Conservation (phyloP, 768 basidiomycete genomes). For the Boletus sp. region DNA sequence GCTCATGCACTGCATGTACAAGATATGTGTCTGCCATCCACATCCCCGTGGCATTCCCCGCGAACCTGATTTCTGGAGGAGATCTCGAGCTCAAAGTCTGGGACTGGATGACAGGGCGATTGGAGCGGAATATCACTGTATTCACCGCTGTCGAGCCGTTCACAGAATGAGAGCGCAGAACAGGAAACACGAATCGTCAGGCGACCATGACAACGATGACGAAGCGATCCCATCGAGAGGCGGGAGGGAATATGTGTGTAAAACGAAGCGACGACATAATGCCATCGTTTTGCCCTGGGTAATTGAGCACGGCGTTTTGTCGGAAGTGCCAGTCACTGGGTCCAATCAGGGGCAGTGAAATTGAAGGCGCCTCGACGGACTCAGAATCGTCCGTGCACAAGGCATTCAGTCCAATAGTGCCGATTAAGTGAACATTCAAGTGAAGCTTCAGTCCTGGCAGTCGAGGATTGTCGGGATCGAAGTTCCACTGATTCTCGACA, state of each 20-base stretch:
- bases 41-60: conserved; percentile 48
- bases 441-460: too few relatives aligned
- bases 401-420: too few relatives aligned
- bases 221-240: conserved; percentile 14
- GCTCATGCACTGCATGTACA: conserved; percentile 1
- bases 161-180: conserved; percentile 36
- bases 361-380: too few relatives aligned
- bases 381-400: too few relatives aligned
- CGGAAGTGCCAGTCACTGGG: too few relatives aligned
- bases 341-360: too few relatives aligned
- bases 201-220: conserved; percentile 27
- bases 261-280: conserved; percentile 24
- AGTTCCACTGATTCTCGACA: neutral
- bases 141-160: conserved; percentile 47
- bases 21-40: conserved; percentile 87
- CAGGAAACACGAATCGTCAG: conserved; percentile 30
- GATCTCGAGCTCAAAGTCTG: conserved; percentile 75
- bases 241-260: conserved; percentile 15
- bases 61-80: conserved; percentile 76
- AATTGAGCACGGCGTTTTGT: too few relatives aligned
- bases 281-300: too few relatives aligned
- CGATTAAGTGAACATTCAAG: too few relatives aligned
- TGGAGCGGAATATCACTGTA: conserved; percentile 53
- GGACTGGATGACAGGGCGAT: conserved; percentile 70
- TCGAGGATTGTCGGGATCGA: neutral